phyloP scores from a whole-genome alignment of 768 basidiomycete genomes.

The Lactifluus piperatus region DNA sequence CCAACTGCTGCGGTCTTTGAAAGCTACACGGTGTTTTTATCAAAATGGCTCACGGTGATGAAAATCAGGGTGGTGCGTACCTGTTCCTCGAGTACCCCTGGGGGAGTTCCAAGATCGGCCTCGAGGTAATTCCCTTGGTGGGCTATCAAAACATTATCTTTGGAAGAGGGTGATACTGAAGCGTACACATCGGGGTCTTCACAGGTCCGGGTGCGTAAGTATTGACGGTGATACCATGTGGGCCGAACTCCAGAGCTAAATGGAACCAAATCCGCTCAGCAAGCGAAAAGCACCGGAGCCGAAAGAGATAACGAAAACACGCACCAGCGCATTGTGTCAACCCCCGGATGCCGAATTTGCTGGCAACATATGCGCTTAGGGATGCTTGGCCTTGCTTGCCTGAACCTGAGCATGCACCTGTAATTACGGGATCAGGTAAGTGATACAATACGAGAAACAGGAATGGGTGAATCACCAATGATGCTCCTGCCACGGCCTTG shows the following conservation, averaged over 20 bases:
- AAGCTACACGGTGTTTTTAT: conserved; percentile 2
- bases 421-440: background rate
- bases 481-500: conserved; percentile 23
- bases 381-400: conserved; percentile 9
- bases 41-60: background rate
- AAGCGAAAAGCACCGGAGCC: background rate
- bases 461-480: conserved; percentile 13
- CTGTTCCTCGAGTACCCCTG: conserved; percentile 12
- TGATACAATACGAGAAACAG: background rate
- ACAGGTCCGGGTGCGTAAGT: conserved; percentile 21
- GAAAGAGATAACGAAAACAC: background rate
- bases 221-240: conserved; percentile 22
- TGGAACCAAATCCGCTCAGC: background rate
- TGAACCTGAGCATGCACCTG: conserved; percentile 13
- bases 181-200: conserved; percentile 19
- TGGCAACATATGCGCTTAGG: conserved; percentile 24
- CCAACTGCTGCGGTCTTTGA: conserved; percentile 19
- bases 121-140: conserved; percentile 13
- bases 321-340: conserved; percentile 24
- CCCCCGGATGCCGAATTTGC: conserved; percentile 28
- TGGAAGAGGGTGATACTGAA: background rate
- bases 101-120: background rate
- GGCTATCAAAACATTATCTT: background rate
- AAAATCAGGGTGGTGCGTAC: background rate
- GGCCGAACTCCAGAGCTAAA: conserved; percentile 19